Evolutionary conservation across 164 flowering plant genomes (phyloP).

Genomic region (Piper longum): DNA sequence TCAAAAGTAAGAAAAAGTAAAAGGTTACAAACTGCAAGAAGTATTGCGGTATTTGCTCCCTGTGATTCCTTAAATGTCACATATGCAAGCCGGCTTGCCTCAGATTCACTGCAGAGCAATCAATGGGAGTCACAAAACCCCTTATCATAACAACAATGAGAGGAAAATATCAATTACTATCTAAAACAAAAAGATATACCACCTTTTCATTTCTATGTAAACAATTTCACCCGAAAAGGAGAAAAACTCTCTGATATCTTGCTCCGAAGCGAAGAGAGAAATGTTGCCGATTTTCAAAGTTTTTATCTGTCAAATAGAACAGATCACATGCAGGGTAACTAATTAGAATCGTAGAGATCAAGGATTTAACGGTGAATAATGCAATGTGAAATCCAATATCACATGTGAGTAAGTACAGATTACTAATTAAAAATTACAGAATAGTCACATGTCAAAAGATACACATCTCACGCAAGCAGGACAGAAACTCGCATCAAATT

Average conservation of each 20-base stretch:
- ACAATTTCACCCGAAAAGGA: constrained; percentile 74
- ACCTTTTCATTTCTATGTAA: constrained; percentile 60
- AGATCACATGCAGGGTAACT: neutral
- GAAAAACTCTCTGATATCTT: constrained; percentile 67
- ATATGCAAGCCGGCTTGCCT: constrained; percentile 29
- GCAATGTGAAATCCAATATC: neutral
- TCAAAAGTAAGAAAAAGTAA: neutral
- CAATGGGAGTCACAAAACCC: neutral
- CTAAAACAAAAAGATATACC: neutral
- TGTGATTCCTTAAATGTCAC: constrained; percentile 66
- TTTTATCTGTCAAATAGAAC: constrained; percentile 25
- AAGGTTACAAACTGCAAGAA: constrained; percentile 6
- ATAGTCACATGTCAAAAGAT: neutral
- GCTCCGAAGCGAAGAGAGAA: constrained; percentile 57
- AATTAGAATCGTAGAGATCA: neutral
- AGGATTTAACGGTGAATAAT: neutral
- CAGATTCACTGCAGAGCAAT: constrained; percentile 9
- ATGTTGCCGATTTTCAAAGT: constrained; percentile 70
- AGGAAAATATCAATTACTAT: no score
- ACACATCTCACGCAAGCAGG: neutral
- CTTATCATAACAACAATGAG: neutral
- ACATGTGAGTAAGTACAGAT: neutral
- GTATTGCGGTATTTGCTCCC: constrained; percentile 68
- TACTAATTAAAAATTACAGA: neutral
- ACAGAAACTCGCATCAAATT: neutral